Conservation (phyloP, 2,329 filamentous ascomycete genomes). For the Teratosphaeria nubilosa region DNA sequence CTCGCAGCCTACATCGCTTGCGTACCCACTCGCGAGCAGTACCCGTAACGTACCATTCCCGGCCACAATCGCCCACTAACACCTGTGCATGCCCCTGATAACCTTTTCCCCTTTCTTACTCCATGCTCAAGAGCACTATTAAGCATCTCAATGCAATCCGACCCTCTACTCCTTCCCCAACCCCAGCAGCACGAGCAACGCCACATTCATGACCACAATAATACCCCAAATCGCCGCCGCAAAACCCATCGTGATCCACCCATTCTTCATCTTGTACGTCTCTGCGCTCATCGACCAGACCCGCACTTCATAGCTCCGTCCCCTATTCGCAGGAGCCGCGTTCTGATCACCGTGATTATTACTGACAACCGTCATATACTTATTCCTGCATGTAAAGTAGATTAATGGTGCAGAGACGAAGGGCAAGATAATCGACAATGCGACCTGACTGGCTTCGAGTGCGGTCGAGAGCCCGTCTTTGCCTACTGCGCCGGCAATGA, state of each 20-base stretch:
- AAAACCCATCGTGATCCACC: constrained; percentile 52
- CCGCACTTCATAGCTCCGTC: neutral
- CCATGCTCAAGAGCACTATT: neutral
- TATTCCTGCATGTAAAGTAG: constrained; percentile 70
- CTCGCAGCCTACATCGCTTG: neutral
- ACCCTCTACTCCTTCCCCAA: constrained; percentile 34
- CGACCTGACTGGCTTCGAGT: constrained; percentile 68
- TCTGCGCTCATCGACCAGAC: neutral
- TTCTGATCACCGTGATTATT: neutral
- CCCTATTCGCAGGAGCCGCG: neutral
- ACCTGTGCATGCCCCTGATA: neutral
- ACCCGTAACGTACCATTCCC: neutral
- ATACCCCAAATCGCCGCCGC: constrained; percentile 59
- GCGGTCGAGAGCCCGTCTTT: constrained; percentile 59
- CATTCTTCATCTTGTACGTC: constrained; percentile 56
- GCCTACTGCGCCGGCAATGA: constrained; percentile 72
- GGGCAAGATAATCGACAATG: constrained; percentile 65
- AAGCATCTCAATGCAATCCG: constrained; percentile 2
- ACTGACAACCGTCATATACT: constrained; percentile 64
- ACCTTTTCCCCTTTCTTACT: neutral
- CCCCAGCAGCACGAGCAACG: constrained; percentile 56
- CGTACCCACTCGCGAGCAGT: neutral
- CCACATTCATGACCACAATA: constrained; percentile 71
- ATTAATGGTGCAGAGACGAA: constrained; percentile 76
- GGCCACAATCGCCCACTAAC: too few species aligned